Percentiles rank a stretch among this genome's conserved stretches.
Evolutionary conservation across 352 stramenopile genomes (phyloP).

Genomic region (Phytophthora cactorum): DNA sequence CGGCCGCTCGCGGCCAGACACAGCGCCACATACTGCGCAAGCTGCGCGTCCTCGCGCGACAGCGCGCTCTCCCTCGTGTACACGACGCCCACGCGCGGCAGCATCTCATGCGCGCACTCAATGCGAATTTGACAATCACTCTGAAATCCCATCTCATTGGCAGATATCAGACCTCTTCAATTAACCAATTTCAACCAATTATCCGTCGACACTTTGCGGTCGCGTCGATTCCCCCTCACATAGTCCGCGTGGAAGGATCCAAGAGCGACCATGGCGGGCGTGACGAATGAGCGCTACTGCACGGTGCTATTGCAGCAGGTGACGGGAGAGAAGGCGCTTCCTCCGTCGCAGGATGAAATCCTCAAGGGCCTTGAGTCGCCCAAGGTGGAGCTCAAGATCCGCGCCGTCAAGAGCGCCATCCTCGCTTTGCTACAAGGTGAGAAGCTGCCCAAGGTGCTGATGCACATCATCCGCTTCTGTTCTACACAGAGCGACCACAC

Average conservation of each 20-base stretch:
- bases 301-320: constrained; percentile 79
- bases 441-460: constrained; percentile 98
- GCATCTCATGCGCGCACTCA: constrained; percentile 13
- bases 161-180: constrained; percentile 21
- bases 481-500: constrained; percentile 99
- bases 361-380: constrained; percentile 97
- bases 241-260: constrained; percentile 37
- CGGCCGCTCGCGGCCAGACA: constrained; percentile 56
- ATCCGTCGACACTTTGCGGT: constrained; percentile 14
- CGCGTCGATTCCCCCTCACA: constrained; percentile 13
- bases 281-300: constrained; percentile 90
- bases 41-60: constrained; percentile 61
- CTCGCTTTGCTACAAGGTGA: constrained; percentile 98
- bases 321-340: constrained; percentile 65
- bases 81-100: constrained; percentile 56
- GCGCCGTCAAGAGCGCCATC: constrained; percentile 98
- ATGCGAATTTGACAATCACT: constrained; percentile 19
- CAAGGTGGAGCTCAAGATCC: constrained; percentile 96
- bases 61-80: constrained; percentile 55
- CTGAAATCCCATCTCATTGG: background rate
- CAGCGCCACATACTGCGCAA: constrained; percentile 70
- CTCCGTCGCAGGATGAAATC: constrained; percentile 95
- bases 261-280: constrained; percentile 47
- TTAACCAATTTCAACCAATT: constrained; percentile 31
- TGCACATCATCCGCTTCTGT: constrained; percentile 99